phyloP scores from a whole-genome alignment of 768 basidiomycete species.

The Suillus subaureus region DNA sequence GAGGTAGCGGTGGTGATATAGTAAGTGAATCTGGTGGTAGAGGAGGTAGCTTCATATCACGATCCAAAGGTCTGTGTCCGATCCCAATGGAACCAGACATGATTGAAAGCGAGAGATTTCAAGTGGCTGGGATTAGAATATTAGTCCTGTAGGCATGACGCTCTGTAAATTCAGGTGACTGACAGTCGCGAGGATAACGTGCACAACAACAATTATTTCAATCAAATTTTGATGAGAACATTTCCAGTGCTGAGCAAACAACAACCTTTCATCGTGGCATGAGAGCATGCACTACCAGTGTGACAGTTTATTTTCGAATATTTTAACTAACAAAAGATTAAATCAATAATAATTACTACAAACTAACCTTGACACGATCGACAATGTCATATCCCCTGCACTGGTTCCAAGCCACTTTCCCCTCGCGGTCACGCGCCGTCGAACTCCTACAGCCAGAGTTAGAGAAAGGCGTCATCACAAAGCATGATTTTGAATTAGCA shows the following conservation, averaged over 20 bases:
- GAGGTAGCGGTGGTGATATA: constrained; percentile 21
- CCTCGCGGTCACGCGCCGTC: constrained; percentile 35
- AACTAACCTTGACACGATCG: constrained; percentile 2
- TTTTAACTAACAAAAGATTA: neutral
- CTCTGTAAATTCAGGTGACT: neutral
- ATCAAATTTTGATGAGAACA: constrained; percentile 3
- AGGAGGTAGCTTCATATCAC: constrained; percentile 33
- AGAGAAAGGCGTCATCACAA: constrained; percentile 28
- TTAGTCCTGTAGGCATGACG: constrained; percentile 1
- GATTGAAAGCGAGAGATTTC: neutral
- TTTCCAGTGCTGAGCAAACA: neutral
- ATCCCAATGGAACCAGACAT: neutral
- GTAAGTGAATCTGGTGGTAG: constrained; percentile 9
- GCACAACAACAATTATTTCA: neutral
- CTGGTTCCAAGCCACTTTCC: constrained; percentile 50
- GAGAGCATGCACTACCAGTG: neutral
- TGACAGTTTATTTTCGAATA: neutral
- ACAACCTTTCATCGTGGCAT: neutral
- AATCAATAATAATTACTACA: neutral
- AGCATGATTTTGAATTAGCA: constrained; percentile 59
- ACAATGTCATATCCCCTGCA: constrained; percentile 33
- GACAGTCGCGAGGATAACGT: constrained; percentile 1
- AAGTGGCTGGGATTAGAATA: neutral
- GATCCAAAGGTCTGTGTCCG: constrained; percentile 28
- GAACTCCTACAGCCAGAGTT: constrained; percentile 35